These are phyloP conservation scores for Torulaspora microellipsoides DNA, from an alignment of 805 yeast species.

Conservation along the genomic window DNA sequence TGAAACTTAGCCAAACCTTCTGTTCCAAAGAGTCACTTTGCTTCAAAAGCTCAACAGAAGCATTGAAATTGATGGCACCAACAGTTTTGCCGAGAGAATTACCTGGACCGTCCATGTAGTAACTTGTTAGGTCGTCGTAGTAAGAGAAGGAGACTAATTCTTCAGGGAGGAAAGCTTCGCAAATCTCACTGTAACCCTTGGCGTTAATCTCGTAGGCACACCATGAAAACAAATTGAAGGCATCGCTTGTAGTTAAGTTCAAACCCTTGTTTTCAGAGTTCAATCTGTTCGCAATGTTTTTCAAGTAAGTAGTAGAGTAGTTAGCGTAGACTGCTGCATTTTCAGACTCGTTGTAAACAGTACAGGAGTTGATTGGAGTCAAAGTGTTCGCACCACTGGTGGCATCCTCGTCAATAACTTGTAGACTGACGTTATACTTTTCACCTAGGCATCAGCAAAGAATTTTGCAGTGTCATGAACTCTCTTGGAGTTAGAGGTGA, in stretches of 20 bases:
- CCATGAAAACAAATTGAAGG: constrained; percentile 47
- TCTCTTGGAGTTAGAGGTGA: constrained; percentile 45
- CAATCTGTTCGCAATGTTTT: constrained; percentile 52
- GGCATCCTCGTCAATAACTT: constrained; percentile 39
- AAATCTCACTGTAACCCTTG: constrained; percentile 59
- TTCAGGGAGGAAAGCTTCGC: constrained; percentile 60
- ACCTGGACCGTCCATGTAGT: constrained; percentile 62
- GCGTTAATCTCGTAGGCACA: constrained; percentile 76
- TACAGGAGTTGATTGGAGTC: constrained; percentile 44
- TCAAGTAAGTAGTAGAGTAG: constrained; percentile 38
- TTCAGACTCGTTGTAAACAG: constrained; percentile 28
- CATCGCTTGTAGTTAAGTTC: constrained; percentile 49
- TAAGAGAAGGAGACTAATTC: constrained; percentile 64
- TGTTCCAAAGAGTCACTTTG: constrained; percentile 46
- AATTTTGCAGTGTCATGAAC: constrained; percentile 47
- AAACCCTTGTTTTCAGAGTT: constrained; percentile 50
- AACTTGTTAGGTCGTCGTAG: constrained; percentile 51
- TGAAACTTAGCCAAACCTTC: constrained; percentile 60
- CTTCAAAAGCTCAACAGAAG: constrained; percentile 45
- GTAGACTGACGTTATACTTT: constrained; percentile 28
- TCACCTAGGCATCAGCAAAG: constrained; percentile 39
- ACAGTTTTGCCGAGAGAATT: constrained; percentile 50
- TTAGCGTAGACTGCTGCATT: constrained; percentile 16
- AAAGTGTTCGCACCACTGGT: constrained; percentile 46
- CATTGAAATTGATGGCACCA: constrained; percentile 55